phyloP scores from a whole-genome alignment of 257 asterid species.

The Nicotiana knightiana region DNA sequence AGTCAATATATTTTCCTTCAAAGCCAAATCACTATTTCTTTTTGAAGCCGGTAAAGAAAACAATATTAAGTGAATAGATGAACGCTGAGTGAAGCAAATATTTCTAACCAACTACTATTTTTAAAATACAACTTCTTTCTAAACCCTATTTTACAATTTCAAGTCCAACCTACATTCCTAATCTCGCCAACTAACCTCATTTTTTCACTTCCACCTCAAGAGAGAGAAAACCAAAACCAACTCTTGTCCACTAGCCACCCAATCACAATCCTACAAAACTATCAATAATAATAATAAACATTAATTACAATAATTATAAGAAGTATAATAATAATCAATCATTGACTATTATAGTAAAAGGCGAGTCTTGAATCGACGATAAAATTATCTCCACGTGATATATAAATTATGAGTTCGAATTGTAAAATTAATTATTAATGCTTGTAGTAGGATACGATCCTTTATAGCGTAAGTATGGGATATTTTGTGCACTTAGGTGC shows the following conservation, averaged over 20 bases:
- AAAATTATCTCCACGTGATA: no score
- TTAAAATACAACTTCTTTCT: not conserved
- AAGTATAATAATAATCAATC: not conserved
- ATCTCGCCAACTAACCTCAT: not conserved
- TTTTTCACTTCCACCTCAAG: not conserved
- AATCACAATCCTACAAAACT: not conserved
- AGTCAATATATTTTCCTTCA: no score
- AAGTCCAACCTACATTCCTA: not conserved
- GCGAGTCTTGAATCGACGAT: no score
- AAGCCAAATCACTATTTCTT: no score
- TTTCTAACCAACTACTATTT: not conserved
- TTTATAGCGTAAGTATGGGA: fast-evolving
- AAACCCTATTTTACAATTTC: not conserved
- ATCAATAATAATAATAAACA: not conserved
- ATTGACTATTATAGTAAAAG: not conserved
- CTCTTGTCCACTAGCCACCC: not conserved
- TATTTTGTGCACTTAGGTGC: no score
- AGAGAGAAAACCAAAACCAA: not conserved
- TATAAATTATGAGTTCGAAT: fast-evolving
- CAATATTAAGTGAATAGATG: not conserved
- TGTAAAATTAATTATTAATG: fast-evolving
- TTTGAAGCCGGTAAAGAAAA: no score
- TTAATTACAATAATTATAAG: not conserved
- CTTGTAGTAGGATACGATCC: no score
- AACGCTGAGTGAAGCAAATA: not conserved